Evolutionary conservation across 1,284 basidiomycete genomes (phyloP).

Genomic region (Lignosus rhinocerotis): DNA sequence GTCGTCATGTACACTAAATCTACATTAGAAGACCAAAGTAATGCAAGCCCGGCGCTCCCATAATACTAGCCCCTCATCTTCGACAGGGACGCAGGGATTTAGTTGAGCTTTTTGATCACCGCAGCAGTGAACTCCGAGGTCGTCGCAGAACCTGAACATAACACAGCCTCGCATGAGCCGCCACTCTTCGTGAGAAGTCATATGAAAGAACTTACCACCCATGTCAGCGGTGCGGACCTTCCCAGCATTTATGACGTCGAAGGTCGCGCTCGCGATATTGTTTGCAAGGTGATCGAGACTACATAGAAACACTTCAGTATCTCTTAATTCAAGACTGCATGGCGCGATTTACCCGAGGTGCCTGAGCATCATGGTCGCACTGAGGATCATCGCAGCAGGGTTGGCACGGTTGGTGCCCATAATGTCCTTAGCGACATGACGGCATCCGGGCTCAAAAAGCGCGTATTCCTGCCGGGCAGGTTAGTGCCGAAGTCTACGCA

Average conservation of each 20-base stretch:
- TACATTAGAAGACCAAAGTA: conserved; percentile 25
- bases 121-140: conserved; percentile 93
- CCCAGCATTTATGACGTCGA: conserved; percentile 89
- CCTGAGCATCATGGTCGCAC: conserved; percentile 97
- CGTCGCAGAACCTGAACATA: conserved; percentile 68
- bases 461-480: conserved; percentile 78
- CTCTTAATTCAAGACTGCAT: neutral
- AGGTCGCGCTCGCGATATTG: conserved; percentile 90
- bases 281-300: conserved; percentile 94
- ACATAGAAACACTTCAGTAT: conserved; percentile 8
- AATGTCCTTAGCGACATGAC: conserved; percentile 97
- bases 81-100: conserved; percentile 7
- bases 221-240: conserved; percentile 95
- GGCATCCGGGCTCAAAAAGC: conserved; percentile 97
- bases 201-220: conserved; percentile 67
- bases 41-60: conserved; percentile 15
- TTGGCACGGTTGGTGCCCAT: conserved; percentile 98
- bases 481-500: conserved; percentile 6
- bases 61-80: conserved; percentile 6
- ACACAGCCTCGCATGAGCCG: neutral
- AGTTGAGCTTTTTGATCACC: conserved; percentile 72
- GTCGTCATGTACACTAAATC: conserved; percentile 27
- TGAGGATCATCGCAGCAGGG: conserved; percentile 97
- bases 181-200: neutral
- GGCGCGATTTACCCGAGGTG: conserved; percentile 78